These are phyloP conservation scores for Oryza meyeriana DNA, from an alignment of 176 grass and related monocot species.

Conservation along the genomic window DNA sequence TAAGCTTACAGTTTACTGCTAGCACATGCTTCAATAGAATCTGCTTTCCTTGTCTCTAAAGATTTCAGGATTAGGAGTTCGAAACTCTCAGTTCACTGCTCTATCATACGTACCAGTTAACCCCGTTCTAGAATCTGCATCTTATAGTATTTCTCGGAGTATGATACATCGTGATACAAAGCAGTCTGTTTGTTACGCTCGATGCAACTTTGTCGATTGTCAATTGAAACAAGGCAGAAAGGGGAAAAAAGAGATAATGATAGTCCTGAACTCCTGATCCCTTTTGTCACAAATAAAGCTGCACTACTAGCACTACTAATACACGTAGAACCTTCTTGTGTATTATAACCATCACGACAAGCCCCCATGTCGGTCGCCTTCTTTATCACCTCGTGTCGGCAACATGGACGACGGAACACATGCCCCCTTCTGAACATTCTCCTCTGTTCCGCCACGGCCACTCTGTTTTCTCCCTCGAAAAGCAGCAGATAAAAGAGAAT, in stretches of 20 bases:
- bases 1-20: neutral
- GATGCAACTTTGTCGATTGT: constrained; percentile 34
- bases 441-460: neutral
- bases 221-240: constrained; percentile 2
- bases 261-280: neutral
- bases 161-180: neutral
- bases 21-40: neutral
- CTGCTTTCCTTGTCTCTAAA: neutral
- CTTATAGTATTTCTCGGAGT: neutral
- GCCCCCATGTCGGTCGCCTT: constrained; percentile 22
- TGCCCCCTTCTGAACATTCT: constrained; percentile 16
- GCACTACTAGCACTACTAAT: neutral
- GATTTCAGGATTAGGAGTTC: neutral
- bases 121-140: neutral
- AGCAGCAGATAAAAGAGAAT: neutral
- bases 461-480: neutral
- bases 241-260: neutral
- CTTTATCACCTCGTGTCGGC: constrained; percentile 15
- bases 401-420: neutral
- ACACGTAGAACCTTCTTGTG: neutral
- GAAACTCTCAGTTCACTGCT: neutral
- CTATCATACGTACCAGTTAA: neutral
- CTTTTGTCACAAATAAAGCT: neutral
- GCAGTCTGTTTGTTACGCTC: constrained; percentile 8
- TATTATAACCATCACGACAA: neutral